These are phyloP conservation scores for Plasmodium adleri DNA, from an alignment of 169 alveolate genomes.

Conservation along the genomic window DNA sequence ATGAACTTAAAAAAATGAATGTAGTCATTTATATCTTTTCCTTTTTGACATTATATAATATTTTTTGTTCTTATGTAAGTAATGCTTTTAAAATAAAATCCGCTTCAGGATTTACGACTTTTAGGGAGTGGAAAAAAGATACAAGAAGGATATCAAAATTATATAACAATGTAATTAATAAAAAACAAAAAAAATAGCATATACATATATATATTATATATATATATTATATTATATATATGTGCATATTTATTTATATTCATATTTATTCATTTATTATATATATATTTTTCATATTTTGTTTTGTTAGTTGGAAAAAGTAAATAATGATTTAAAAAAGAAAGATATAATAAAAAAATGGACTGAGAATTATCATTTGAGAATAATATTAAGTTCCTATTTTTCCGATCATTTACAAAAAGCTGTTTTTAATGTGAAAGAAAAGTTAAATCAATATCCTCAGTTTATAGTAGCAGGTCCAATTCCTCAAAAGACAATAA, in stretches of 20 bases:
- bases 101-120: background rate
- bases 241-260: background rate
- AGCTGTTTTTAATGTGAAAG: slow-evolving; percentile 62
- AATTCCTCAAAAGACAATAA: slow-evolving; percentile 65
- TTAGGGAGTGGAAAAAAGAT: background rate
- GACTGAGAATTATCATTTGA: slow-evolving; percentile 58
- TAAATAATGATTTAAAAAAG: slow-evolving; percentile 37
- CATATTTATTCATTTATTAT: background rate
- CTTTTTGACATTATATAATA: slow-evolving; percentile 24
- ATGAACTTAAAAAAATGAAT: slow-evolving; percentile 51
- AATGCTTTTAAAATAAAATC: slow-evolving; percentile 33
- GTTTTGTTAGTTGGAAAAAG: slow-evolving; percentile 28
- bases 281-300: background rate
- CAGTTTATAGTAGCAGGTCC: slow-evolving; percentile 67
- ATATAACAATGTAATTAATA: slow-evolving; percentile 48
- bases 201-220: background rate
- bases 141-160: slow-evolving; percentile 11
- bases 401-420: slow-evolving; percentile 75
- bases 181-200: too few species aligned
- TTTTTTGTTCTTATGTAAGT: background rate
- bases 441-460: slow-evolving; percentile 49
- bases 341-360: slow-evolving; percentile 65
- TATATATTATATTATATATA: background rate
- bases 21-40: background rate
- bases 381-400: slow-evolving; percentile 49